Evolutionary conservation across 352 stramenopile genomes (phyloP).

Genomic region (Pythium aristosporum): DNA sequence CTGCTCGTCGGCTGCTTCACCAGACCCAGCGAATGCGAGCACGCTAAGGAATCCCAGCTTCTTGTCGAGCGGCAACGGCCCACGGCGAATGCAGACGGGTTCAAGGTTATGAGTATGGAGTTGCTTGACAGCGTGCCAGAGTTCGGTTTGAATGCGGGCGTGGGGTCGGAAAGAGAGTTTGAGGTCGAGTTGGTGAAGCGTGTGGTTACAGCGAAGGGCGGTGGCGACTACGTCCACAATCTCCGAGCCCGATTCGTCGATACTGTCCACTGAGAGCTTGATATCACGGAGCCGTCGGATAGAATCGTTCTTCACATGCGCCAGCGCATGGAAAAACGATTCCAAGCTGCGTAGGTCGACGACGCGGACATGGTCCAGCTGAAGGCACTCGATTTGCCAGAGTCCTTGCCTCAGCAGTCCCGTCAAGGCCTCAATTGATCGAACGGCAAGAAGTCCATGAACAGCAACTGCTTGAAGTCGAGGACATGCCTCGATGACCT

Average conservation of each 20-base stretch:
- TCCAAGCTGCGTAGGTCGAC: neutral
- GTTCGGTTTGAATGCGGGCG: neutral
- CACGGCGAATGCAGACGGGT: neutral
- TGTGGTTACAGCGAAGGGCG: neutral
- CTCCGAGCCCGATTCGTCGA: neutral
- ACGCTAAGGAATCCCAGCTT: slow-evolving; percentile 5
- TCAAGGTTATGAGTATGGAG: neutral
- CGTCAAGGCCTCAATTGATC: neutral
- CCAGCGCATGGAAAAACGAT: neutral
- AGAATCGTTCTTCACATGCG: neutral
- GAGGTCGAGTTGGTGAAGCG: neutral
- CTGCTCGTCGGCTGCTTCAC: neutral
- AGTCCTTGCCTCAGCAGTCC: neutral
- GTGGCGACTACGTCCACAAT: neutral
- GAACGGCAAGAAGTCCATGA: neutral
- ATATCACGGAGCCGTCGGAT: neutral
- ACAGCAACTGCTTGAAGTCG: neutral
- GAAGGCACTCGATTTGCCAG: neutral
- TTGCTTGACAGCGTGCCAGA: neutral
- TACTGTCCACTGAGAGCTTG: neutral
- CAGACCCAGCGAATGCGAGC: neutral
- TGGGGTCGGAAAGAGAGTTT: neutral
- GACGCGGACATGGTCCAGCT: neutral
- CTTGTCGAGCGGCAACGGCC: neutral
- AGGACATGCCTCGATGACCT: neutral